A percentile compares a stretch with the other conserved stretches of the same genome.
These are phyloP conservation scores for Microbotryum saponariae DNA, from an alignment of 1,284 basidiomycete genomes.

Conservation along the genomic window DNA sequence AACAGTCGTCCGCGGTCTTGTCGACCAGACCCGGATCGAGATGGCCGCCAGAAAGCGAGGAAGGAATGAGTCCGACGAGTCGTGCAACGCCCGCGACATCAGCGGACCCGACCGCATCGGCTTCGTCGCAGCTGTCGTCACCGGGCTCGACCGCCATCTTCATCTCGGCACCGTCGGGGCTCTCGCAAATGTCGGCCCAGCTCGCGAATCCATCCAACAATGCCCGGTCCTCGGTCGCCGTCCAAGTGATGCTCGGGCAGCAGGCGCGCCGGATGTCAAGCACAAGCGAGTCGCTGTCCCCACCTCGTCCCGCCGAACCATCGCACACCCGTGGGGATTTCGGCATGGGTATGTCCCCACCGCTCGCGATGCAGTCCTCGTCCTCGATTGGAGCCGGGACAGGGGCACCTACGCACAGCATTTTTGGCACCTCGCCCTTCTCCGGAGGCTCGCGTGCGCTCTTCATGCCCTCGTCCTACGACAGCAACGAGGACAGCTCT, in stretches of 20 bases:
- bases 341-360: constrained; percentile 1
- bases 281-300: constrained; percentile 34
- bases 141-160: constrained; percentile 13
- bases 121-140: background rate
- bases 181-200: constrained; percentile 20
- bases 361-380: constrained; percentile 6
- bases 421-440: constrained; percentile 49
- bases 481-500: constrained; percentile 25
- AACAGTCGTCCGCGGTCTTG: too few species aligned
- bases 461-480: constrained; percentile 45
- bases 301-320: constrained; percentile 12
- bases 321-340: background rate
- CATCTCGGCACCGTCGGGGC: constrained; percentile 18
- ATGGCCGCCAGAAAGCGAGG: too few species aligned
- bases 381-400: background rate
- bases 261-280: constrained; percentile 28
- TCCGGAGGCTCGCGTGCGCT: constrained; percentile 52
- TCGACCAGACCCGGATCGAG: too few species aligned
- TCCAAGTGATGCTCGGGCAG: constrained; percentile 25
- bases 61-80: too few species aligned
- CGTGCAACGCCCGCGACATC: too few species aligned
- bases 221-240: constrained; percentile 19
- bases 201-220: background rate
- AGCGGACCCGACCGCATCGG: too few species aligned
- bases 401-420: constrained; percentile 47